phyloP scores from a whole-genome alignment of 1,139 yeast species.

The Scheffersomyces quercinus region DNA sequence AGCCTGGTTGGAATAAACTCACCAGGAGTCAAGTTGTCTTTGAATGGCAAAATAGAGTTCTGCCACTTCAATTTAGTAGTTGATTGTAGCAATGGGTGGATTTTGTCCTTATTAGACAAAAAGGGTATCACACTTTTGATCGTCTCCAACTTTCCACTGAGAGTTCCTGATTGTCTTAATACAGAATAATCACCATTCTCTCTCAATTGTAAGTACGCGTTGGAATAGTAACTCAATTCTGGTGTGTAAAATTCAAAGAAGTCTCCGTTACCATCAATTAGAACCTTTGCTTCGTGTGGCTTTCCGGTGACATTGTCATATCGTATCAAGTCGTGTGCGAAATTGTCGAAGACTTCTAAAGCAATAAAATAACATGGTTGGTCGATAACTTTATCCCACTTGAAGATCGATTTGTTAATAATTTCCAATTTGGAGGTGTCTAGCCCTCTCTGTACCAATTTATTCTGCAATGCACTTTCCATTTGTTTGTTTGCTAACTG shows the following conservation, averaged over 20 bases:
- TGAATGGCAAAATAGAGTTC: constrained; percentile 52
- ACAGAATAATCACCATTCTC: constrained; percentile 45
- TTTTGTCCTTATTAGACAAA: constrained; percentile 27
- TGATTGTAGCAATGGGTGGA: constrained; percentile 46
- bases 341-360: constrained; percentile 81
- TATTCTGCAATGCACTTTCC: constrained; percentile 36
- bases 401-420: constrained; percentile 72
- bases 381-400: constrained; percentile 63
- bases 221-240: constrained; percentile 62
- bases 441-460: constrained; percentile 39
- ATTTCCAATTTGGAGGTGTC: constrained; percentile 55
- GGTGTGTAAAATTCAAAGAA: constrained; percentile 75
- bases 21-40: constrained; percentile 69
- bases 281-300: constrained; percentile 79
- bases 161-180: constrained; percentile 21
- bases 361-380: constrained; percentile 83
- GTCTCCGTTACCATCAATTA: constrained; percentile 73
- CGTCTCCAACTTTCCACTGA: constrained; percentile 23
- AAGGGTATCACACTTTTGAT: constrained; percentile 34
- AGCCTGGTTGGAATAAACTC: constrained; percentile 82
- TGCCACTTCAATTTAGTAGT: constrained; percentile 28
- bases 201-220: constrained; percentile 54
- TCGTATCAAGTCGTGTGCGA: constrained; percentile 78
- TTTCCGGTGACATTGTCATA: constrained; percentile 68
- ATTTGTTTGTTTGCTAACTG: constrained; percentile 67